Evolutionary conservation across 306 rosid genomes (phyloP).

Genomic region (Quercus bicolor): DNA sequence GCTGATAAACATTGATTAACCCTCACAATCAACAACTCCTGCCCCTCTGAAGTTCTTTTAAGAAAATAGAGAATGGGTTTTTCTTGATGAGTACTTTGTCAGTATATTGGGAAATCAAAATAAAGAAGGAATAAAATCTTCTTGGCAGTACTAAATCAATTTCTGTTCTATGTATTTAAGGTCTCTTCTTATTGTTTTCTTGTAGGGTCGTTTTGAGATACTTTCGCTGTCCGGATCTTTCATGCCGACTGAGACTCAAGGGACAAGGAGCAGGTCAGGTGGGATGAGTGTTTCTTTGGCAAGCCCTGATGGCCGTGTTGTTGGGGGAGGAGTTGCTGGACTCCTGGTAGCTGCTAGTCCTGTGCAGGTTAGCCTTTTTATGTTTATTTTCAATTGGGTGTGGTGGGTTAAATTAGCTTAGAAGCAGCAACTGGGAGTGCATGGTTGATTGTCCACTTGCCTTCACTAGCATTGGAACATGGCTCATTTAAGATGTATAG

Average conservation of each 20-base stretch:
- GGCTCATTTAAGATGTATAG: background rate
- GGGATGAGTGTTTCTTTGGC: conserved; percentile 74
- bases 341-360: conserved; percentile 72
- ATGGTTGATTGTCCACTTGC: background rate
- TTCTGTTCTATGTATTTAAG: conserved; percentile 6
- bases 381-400: background rate
- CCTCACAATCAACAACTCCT: too few species aligned
- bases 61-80: background rate
- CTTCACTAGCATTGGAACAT: background rate
- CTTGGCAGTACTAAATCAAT: background rate
- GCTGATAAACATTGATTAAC: too few species aligned
- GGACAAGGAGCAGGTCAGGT: conserved; percentile 71
- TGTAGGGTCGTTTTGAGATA: conserved; percentile 84
- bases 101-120: background rate
- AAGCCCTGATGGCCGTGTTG: conserved; percentile 70
- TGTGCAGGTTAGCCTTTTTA: conserved; percentile 54
- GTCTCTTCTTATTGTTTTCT: background rate
- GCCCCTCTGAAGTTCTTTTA: too few species aligned
- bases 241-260: conserved; percentile 72
- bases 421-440: background rate
- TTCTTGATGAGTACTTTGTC: background rate
- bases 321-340: conserved; percentile 79
- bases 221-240: conserved; percentile 73
- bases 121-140: background rate
- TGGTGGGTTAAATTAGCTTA: background rate